Base-by-base conservation (phyloP, 2,329 filamentous ascomycete genomes). In the Whalleya microplaca region DNA sequence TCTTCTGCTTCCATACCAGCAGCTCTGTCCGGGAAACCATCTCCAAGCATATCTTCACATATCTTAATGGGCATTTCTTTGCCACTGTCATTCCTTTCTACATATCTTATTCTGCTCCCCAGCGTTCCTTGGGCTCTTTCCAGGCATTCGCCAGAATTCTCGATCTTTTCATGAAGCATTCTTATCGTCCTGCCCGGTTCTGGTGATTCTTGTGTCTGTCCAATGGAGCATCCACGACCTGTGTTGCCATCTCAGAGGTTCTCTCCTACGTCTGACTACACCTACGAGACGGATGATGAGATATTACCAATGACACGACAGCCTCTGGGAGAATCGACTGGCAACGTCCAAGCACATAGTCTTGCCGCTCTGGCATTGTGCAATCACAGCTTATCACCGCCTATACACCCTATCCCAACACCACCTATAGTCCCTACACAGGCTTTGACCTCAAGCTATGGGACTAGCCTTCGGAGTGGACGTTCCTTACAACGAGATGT, bases 231-330 rank as follows among this genome's bases (percentile, higher is more conserved):
- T 37, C 68, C 72, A 63, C 75, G 78, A 61, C 77, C 80, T 42
- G 74, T 82, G 59, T 72, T 83, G 62, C 75, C 80, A 48, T 79
- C 79, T 49, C 80, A 84, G 68, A 76, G 78, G 65, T 82, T 78
- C 67, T 80, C 79, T 51, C 73, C 75, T 41, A 51, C 59, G 37
- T 65, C 75, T 55, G 80, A 81, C 50, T 81, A 80, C 64, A 64
- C 75, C 40, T 73, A 72, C 62, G 80, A 82, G 63, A 67, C 70
- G 53, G 76, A 78, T 53, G 76, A 79, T 62, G 73, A 73, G 61
- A 65, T 59, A 67, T 72, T 70, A 56, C 71, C 66, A 66, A 73
- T 66, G 61, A 62, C 64, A 69, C 69, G 63, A 67, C 72, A 78
- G 57, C 81, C 82, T 27, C 75, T 85, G 40, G 74, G 79, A 55